phyloP scores from a whole-genome alignment of 2,329 filamentous ascomycete genomes.

The Lithohypha guttulata region DNA sequence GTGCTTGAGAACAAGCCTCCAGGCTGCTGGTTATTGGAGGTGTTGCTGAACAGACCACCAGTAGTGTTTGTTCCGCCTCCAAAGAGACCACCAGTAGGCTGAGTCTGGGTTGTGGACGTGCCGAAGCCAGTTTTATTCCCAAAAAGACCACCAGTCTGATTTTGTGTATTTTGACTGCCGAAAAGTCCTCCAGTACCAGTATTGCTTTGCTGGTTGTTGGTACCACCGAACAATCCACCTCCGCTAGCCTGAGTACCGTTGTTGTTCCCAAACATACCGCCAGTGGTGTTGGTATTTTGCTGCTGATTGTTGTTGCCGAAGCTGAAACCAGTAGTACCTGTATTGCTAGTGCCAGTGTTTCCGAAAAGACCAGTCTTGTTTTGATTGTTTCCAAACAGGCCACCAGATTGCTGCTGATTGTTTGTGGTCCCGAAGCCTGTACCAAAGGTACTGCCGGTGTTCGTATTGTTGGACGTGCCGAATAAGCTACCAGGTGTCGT shows the following conservation, averaged over 20 bases:
- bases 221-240: constrained; percentile 31
- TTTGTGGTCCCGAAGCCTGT: constrained; percentile 22
- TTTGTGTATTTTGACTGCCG: constrained; percentile 28
- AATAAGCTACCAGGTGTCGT: constrained; percentile 30
- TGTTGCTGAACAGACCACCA: constrained; percentile 34
- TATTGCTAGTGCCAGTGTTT: constrained; percentile 23
- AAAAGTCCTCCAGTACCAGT: constrained; percentile 34
- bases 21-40: constrained; percentile 11
- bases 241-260: constrained; percentile 29
- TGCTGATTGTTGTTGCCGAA: constrained; percentile 37
- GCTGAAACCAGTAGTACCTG: constrained; percentile 24
- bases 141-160: constrained; percentile 37
- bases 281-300: constrained; percentile 23
- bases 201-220: constrained; percentile 28
- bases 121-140: constrained; percentile 23
- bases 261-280: constrained; percentile 26
- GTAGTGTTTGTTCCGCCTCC: constrained; percentile 25
- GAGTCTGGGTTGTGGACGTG: constrained; percentile 28
- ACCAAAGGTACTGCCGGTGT: constrained; percentile 37
- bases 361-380: constrained; percentile 27
- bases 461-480: constrained; percentile 28
- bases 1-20: constrained; percentile 24
- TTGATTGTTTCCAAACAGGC: constrained; percentile 33
- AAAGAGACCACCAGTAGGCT: constrained; percentile 37
- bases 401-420: constrained; percentile 27